Evolutionary conservation across 2,329 filamentous ascomycete species (phyloP).

Genomic region (Gremmenia infestans): DNA sequence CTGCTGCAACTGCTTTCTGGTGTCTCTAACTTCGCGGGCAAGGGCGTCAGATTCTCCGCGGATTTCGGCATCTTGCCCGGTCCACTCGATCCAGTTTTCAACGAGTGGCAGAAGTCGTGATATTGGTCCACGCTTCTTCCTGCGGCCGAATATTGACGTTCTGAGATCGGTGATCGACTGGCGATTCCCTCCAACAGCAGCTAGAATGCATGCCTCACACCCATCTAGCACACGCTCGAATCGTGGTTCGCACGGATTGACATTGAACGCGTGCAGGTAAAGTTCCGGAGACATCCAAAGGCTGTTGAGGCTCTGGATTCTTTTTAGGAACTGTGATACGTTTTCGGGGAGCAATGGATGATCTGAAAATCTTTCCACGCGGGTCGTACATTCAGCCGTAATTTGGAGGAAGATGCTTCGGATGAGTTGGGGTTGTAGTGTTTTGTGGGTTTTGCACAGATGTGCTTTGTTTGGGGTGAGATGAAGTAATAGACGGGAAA

Average conservation of each 20-base stretch:
- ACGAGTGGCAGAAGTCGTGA: slow-evolving; percentile 17
- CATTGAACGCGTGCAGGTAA: slow-evolving; percentile 34
- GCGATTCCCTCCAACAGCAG: slow-evolving; percentile 40
- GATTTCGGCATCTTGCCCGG: slow-evolving; percentile 1
- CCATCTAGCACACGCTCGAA: slow-evolving; percentile 30
- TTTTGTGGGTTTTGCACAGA: slow-evolving; percentile 39
- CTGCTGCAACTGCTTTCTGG: slow-evolving; percentile 14
- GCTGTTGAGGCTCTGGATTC: slow-evolving; percentile 16
- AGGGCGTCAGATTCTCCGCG: slow-evolving; percentile 3
- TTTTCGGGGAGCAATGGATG: slow-evolving; percentile 14
- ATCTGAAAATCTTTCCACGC: slow-evolving; percentile 24
- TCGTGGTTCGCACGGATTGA: slow-evolving; percentile 25
- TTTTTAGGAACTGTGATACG: slow-evolving; percentile 5
- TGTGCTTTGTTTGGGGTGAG: slow-evolving; percentile 17
- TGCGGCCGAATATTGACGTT: slow-evolving; percentile 35
- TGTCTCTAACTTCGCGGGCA: slow-evolving; percentile 12
- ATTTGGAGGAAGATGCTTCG: slow-evolving; percentile 41
- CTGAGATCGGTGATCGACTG: slow-evolving; percentile 41
- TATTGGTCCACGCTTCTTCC: slow-evolving; percentile 10
- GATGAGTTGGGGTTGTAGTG: slow-evolving; percentile 40
- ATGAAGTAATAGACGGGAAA: slow-evolving; percentile 7
- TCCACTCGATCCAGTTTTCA: slow-evolving; percentile 18
- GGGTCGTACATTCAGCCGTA: slow-evolving; percentile 37
- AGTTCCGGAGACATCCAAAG: slow-evolving; percentile 33
- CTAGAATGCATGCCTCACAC: slow-evolving; percentile 50